phyloP scores from a whole-genome alignment of 768 basidiomycete genomes.

The Agrocybe praecox region DNA sequence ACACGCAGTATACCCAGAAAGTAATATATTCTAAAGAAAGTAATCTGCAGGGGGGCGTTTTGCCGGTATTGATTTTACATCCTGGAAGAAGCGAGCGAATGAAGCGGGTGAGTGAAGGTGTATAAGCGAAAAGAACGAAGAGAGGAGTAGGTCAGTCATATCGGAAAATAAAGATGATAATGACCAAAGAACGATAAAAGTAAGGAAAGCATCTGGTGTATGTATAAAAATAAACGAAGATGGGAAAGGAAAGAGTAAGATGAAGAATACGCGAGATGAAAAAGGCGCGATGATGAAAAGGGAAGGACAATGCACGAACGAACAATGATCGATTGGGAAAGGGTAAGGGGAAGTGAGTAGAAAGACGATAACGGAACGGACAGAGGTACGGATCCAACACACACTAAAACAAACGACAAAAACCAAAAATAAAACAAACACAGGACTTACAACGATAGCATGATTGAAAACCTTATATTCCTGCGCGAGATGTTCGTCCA shows the following conservation, averaged over 20 bases:
- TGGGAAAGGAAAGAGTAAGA: background rate
- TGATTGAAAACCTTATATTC: constrained; percentile 96
- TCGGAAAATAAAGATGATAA: background rate
- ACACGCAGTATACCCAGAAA: background rate
- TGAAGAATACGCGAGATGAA: no score
- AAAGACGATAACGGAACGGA: no score
- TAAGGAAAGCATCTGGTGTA: no score
- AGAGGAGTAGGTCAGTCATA: background rate
- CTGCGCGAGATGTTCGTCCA: constrained; percentile 91
- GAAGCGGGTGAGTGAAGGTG: no score
- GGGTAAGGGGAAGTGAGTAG: no score
- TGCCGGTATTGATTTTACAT: constrained; percentile 78
- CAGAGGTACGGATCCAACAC: no score
- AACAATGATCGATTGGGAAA: no score
- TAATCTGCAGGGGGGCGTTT: constrained; percentile 89
- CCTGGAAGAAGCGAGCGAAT: no score
- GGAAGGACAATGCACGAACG: no score
- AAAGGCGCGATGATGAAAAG: no score
- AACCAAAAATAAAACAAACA: background rate
- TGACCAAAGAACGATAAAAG: no score
- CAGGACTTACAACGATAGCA: constrained; percentile 73
- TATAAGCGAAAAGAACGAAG: no score
- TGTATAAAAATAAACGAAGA: background rate
- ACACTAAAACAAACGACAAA: constrained; percentile 5
- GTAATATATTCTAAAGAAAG: constrained; percentile 53